Base-by-base conservation (phyloP, 306 rosid genomes). In the Citrullus colocynthis region DNA sequence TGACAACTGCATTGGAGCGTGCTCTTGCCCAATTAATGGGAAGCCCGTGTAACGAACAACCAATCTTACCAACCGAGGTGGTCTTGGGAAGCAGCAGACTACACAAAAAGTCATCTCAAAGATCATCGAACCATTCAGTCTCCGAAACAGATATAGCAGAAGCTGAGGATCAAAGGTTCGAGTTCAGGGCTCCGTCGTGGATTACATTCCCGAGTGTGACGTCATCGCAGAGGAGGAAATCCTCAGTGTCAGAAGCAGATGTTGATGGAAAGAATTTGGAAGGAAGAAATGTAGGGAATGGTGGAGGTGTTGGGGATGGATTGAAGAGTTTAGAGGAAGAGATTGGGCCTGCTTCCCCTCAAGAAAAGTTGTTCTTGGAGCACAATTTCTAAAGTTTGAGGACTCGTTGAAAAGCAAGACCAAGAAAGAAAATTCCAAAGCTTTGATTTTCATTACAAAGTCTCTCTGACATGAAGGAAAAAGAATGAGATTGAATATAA, bases 321-420 rank as follows among this genome's bases (percentile, higher is more conserved):
- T 87, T 94, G 86, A 89, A 88, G 86, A 94, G 96, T 78, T 89
- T 94, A 84, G 97, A 92, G 80, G 98, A 95, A 86, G 98, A 95
- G 86, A 95, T 90, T 85, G 93, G 93, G 24, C 97, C 97, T 18
- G 98, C 98, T 84, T 95, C 98, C 63, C 98, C 98, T 44, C 85
- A 83, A 66, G 89, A 95, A 79, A 90, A 88, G 80, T 61, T 92
- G 83, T 95, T 89, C 89, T 90, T 95, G 88, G 89, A 89, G 85
- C 97, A 95, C 82, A 92, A 95, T 80, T 95, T 95, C 84, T 86
- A 66, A 85, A 57, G 49, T 52, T 52, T 32, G 20, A 56, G 9
- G 36, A 69, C 61, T 42, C 17, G 0, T 61, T 63, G 44, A 41
- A 37, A 48, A 48, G 54, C 57, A 71, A 14, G 45, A 24, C 36